Conservation (phyloP, 805 yeast species). For the Sugiyamaella marilandica region DNA sequence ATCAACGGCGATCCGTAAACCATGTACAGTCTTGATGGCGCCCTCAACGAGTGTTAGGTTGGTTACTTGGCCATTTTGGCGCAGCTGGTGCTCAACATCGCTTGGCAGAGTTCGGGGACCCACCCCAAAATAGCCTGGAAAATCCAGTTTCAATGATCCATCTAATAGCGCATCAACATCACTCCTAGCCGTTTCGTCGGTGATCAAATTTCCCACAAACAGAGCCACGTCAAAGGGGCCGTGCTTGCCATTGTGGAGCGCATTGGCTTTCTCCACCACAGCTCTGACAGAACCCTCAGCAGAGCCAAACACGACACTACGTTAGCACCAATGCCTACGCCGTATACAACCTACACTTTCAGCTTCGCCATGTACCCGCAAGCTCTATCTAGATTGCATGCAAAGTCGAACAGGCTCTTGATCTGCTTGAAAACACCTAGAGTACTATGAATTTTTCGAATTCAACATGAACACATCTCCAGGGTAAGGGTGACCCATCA, state of each 20-base stretch:
- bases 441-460: not conserved
- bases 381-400: not conserved
- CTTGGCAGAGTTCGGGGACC: not conserved
- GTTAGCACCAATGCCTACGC: not conserved
- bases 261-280: constrained; percentile 13
- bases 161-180: constrained; percentile 17
- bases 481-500: not conserved
- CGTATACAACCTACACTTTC: not conserved
- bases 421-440: not conserved
- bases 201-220: constrained; percentile 13
- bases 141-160: constrained; percentile 1
- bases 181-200: not conserved
- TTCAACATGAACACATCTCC: not conserved
- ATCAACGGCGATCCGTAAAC: constrained; percentile 3
- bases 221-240: constrained; percentile 20
- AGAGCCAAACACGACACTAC: constrained; percentile 26
- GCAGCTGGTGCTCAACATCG: too few species aligned
- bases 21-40: constrained; percentile 8
- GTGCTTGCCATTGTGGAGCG: constrained; percentile 12
- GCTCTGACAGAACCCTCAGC: not conserved
- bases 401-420: too few species aligned
- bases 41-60: not conserved
- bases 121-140: constrained; percentile 12
- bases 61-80: not conserved
- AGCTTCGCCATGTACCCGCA: not conserved